phyloP scores from a whole-genome alignment of 257 asterid species.

The Primulina tabacum region DNA sequence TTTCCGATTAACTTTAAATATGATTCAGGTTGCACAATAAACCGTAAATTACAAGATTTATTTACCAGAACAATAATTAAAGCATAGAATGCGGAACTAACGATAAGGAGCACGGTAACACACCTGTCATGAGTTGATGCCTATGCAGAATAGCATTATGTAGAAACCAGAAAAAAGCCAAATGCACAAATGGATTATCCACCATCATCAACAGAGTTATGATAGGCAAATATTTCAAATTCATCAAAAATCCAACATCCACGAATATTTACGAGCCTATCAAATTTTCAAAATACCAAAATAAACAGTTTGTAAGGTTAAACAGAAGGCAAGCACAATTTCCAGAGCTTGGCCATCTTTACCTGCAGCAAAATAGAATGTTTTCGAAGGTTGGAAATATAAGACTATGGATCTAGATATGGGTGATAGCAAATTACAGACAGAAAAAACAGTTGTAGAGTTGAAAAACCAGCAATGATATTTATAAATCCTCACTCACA shows the following conservation, averaged over 20 bases:
- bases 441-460: no score
- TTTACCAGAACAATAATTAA: no score
- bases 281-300: conserved; percentile 3
- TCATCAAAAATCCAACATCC: neutral
- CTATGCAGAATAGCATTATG: neutral
- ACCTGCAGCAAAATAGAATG: conserved; percentile 28
- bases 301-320: conserved; percentile 19
- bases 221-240: conserved; percentile 1
- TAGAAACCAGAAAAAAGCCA: no score
- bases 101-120: neutral
- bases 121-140: neutral
- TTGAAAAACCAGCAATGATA: neutral
- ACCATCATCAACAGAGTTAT: conserved; percentile 11
- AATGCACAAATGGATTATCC: neutral
- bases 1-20: no score
- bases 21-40: no score
- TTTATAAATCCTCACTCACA: neutral
- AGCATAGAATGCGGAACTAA: neutral
- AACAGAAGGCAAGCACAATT: neutral
- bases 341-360: conserved; percentile 12
- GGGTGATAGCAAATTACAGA: neutral
- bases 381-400: neutral
- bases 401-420: neutral
- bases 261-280: conserved; percentile 1
- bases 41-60: no score